Base-by-base conservation (phyloP, 352 stramenopile genomes). In the Blastocystis sp. region DNA sequence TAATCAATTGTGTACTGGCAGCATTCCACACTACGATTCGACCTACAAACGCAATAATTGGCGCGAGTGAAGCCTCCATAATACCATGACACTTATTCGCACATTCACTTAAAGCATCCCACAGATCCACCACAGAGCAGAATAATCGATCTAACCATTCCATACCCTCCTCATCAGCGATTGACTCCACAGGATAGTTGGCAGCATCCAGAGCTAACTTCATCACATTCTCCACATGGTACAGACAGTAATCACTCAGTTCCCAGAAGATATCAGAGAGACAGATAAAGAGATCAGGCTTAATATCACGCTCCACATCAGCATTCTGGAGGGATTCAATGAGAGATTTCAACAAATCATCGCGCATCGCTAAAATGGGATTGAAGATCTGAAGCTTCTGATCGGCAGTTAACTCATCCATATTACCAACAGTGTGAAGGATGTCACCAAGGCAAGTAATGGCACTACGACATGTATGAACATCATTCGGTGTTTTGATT, bases 371-470 rank as follows among this genome's bases (percentile, higher is more conserved):
- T 0, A 52, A 11, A 56, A 83, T 83, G 19, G 57, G 49, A 32
- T 21, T 27, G n/a, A 52, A 21, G 71, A 39, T 42, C 49, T 83
- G 51, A 14, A 43, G 0, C 49, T 83, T 29, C 71, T 61, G 71
- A 16, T 65, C 14, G 16, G 11, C 4, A 21, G 4, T 21, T 14
- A 57, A 14, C n/a, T 52, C 46, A 52, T 80, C 67, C 29, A 39
- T 51, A 49, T n/a, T 51, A 37, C 71, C 71, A 49, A 83, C 58
- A 5, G 51, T 83, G 3, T 65, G 71, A 35, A 83, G 71, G 1
- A 83, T 35, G 49, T 83, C 71, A 11, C 46, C 39, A 49, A 83
- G 58, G 29, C 71, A 83, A n/a, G 46, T 83, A 49, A 83, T 83
- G 5, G 71, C 71, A 42, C 71, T 43, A 37, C 71, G 71, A 46